Base-by-base conservation (phyloP, 768 basidiomycete genomes). In the Kwoniella heveanensis region DNA sequence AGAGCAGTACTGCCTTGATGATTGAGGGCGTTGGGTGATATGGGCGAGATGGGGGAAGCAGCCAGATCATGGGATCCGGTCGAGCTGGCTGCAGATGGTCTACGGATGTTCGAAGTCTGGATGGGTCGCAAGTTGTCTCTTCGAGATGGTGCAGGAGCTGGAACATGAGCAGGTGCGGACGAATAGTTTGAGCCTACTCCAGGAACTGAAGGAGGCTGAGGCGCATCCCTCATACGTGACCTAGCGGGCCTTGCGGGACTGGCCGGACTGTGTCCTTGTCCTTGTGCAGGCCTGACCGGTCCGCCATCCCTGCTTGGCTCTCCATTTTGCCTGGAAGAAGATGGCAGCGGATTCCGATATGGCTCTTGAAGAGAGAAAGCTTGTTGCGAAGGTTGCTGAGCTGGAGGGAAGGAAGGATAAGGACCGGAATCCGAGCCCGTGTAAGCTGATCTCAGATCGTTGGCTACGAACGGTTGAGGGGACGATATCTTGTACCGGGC, bases 181-280 rank as follows among this genome's bases (percentile, higher is more conserved):
- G 59, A 39, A 21, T 47, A 57, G 48, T 22, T 54, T n/a, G 58
- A 30, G 8, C 25, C 12, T 19, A 32, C 22, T 24, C 37, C 21
- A 30, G 59, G 49, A 22, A 49, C 13, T 12, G 62, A 52, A 12
- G 60, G 60, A n/a, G 60, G 62, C 53, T 62, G 53, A 52, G 68
- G 56, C 24, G 60, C 61, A 17, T 74, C 73, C 36, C 73, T 67
- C 66, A 69, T 62, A 9, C 64, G 37, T 17, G 73, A 74, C 21
- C 73, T 60, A 22, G 65, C 70, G 4, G 73, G 73, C 25, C 73
- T 62, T 27, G 68, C 66, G 26, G 73, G 73, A 66, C 73, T 70
- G 17, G 57, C 61, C n/a, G 70, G 59, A 3, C 21, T 24, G 32
- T 29, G 36, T 21, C 54, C 37, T 36, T 39, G 21, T 9, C 53